A percentile compares a stretch with the other conserved stretches of the same genome.
Conservation (phyloP, 73 alveolate species). For the Tetrahymena thermophila region DNA sequence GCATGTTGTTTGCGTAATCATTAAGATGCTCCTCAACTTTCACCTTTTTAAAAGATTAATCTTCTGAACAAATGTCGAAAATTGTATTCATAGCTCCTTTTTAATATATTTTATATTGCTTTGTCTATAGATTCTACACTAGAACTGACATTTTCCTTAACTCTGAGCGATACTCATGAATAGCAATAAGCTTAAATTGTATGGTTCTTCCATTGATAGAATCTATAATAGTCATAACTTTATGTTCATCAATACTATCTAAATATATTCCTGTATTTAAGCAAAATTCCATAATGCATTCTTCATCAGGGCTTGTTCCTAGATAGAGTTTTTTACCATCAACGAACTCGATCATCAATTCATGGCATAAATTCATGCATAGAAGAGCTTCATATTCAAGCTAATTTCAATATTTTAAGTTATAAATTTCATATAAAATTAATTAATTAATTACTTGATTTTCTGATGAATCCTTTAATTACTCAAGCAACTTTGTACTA, state of each 20-base stretch:
- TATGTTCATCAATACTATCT: constrained; percentile 53
- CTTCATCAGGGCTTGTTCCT: constrained; percentile 75
- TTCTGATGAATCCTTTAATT: not conserved
- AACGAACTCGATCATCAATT: constrained; percentile 45
- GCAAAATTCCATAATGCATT: constrained; percentile 62
- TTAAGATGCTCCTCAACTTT: constrained; percentile 36
- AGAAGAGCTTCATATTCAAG: constrained; percentile 50
- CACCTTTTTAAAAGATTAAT: constrained; percentile 1
- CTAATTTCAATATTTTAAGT: constrained; percentile 44
- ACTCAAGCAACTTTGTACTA: constrained; percentile 11
- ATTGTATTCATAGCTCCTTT: constrained; percentile 89
- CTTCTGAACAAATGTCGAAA: constrained; percentile 29
- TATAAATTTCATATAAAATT: constrained; percentile 1
- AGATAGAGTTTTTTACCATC: constrained; percentile 7
- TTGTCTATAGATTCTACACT: constrained; percentile 31
- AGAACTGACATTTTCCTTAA: constrained; percentile 67
- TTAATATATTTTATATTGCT: constrained; percentile 65
- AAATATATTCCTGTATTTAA: constrained; percentile 50
- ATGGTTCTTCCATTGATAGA: constrained; percentile 29
- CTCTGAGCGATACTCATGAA: constrained; percentile 55
- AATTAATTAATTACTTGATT: constrained; percentile 4
- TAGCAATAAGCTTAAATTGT: not conserved
- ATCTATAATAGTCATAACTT: constrained; percentile 46
- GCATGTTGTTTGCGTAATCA: constrained; percentile 24
- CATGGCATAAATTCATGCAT: constrained; percentile 40